Base-by-base conservation (phyloP, 208 protist genomes). In the Leishmania aethiopica region DNA sequence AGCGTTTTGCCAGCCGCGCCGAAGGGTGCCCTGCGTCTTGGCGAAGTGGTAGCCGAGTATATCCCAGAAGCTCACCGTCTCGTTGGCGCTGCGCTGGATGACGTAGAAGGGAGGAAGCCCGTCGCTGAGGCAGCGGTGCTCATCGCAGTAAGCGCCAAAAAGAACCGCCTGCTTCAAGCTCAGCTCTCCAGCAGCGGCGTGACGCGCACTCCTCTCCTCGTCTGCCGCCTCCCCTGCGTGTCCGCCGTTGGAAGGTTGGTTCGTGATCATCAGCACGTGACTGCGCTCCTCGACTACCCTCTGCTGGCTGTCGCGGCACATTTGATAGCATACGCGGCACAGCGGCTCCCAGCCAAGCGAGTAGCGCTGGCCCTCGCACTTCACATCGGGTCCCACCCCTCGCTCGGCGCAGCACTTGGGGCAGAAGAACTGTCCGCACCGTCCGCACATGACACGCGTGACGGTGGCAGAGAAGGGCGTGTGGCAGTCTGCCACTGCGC, bases 391-490 rank as follows among this genome's bases (percentile, higher is more conserved):
- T 0, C 91, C 85, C 42, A 90, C 77, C 32, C 91, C 93, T 13
- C 75, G 69, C 59, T 92, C 87, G 8, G 62, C 80, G 59, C 86
- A 91, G 85, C 94, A 97, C 49, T 77, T 49, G 11, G 90, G 86
- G 72, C 94, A 96, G 73, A 86, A 97, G 79, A 93, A 84, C 78
- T 92, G 80, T n/a, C 94, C 94, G 78, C 94, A 96, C 15, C 91
- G 89, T 5, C 92, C 84, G 81, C 92, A 97, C 81, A 87, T 89
- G 4, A 92, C 86, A 11, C 85, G 88, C 49, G 80, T 82, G 28
- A 90, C 77, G 53, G 89, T 80, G 64, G 82, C 59, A 17, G 77
- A 86, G 77, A 96, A 95, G 49, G 75, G 11, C n/a, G 80, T 66
- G 37, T 55, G 28, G 74, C 94, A 97, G 59, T 70, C 84, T 8